Percentiles rank a stretch among this genome's conserved stretches.
These are phyloP conservation scores for Capillidium rhysosporum DNA, from an alignment of 371 early-diverging fungal genomes.

Conservation along the genomic window DNA sequence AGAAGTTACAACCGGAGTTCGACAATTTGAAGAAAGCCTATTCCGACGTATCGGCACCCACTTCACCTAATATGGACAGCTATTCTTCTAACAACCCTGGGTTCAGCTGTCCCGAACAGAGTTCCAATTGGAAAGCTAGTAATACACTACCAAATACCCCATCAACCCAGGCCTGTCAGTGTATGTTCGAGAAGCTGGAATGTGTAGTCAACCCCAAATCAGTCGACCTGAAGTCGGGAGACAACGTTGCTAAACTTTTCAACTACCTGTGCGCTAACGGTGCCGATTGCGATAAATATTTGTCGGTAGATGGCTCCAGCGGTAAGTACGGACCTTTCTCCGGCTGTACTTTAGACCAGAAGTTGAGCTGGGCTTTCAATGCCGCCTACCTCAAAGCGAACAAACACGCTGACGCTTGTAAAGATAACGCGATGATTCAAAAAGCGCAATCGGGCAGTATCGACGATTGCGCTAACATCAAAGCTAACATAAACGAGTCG, in stretches of 20 bases:
- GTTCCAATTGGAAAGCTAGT: conserved; percentile 33
- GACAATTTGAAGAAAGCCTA: conserved; percentile 2
- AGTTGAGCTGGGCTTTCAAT: conserved; percentile 21
- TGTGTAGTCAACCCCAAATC: conserved; percentile 16
- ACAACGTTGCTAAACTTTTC: conserved; percentile 20
- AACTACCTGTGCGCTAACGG: conserved; percentile 2
- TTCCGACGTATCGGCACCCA: not conserved
- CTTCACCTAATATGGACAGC: not conserved
- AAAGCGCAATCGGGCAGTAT: not conserved
- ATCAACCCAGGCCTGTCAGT: conserved; percentile 32
- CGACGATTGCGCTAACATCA: conserved; percentile 2
- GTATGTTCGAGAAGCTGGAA: conserved; percentile 2
- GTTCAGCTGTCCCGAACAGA: conserved; percentile 25
- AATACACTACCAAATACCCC: conserved; percentile 44
- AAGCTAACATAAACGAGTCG: not conserved
- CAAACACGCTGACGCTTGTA: conserved; percentile 14
- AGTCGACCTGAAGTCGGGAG: conserved; percentile 15
- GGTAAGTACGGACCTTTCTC: conserved; percentile 32
- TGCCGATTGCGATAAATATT: not conserved
- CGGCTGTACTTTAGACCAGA: conserved; percentile 23
- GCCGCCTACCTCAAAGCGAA: conserved; percentile 12
- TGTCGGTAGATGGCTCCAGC: conserved; percentile 23
- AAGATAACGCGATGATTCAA: conserved; percentile 2
- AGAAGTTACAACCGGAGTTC: not conserved
- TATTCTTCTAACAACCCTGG: not conserved